Base-by-base conservation (phyloP, 345 rosid species). In the Ailanthus altissimus region DNA sequence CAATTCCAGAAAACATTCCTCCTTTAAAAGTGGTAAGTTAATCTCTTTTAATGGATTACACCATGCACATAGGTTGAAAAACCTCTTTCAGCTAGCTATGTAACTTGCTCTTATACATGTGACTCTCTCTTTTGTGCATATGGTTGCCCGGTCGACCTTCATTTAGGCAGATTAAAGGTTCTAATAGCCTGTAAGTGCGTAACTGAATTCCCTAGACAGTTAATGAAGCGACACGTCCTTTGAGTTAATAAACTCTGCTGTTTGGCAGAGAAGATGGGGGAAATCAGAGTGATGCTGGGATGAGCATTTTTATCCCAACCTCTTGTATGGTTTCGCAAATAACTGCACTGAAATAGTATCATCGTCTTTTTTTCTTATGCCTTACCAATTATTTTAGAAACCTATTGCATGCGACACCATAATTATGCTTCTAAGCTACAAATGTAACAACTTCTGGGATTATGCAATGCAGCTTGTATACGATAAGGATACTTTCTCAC, bases 1-100 rank as follows among this genome's bases (percentile, higher is more conserved):
- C 97, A 3, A 97, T 97, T 77, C 99, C 99, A 5, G 98, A 97
- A 51, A 85, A 84, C 64, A 77, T 97, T 63, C 98, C 99, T 83
- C 90, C 94, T 79, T 83, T 97, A 28, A 93, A 88, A 94, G 93
- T 94, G 90, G 99, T 91, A 83, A 84, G 87, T 81, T 53, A 20
- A 36, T 43, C 50, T 46, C 60, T 15, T 80, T 42, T 56, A 32
- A 28, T 40, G 11, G 25, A 43, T 53, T 53, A 53, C 2, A 16
- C 26, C 45, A 69, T 69, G 20, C 20, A 5, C 4, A 6, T 5
- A 4, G 23, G 28, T 15, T 26, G 23, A 69, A 67, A 66, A 69
- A 50, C 32, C 28, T n/a, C 23, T 13, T 18, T 49, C 56, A 47
- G 23, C 56, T n/a, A 20, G 5, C 3, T 20, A 18, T 32, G 38